Evolutionary conservation across 2,329 filamentous ascomycete species (phyloP).

Genomic region (Talaromyces piceae): DNA sequence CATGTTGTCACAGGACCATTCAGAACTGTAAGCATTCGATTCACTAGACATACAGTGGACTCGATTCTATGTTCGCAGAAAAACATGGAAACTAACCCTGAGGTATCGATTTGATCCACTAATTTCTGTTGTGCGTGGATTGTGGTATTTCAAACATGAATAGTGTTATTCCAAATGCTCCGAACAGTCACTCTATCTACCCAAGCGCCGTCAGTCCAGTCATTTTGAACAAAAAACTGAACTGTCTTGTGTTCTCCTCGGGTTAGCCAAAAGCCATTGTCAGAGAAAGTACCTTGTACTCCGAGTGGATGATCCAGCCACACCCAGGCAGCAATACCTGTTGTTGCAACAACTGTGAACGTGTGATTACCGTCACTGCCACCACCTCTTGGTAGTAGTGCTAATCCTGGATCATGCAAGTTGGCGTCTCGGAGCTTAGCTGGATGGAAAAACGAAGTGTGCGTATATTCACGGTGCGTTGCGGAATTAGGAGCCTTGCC

Average conservation of each 20-base stretch:
- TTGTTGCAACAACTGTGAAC: neutral
- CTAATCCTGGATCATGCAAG: neutral
- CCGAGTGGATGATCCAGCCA: conserved; percentile 4
- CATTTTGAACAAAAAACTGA: neutral
- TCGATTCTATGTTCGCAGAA: too few species aligned
- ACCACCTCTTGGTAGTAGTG: neutral
- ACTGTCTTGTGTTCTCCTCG: neutral
- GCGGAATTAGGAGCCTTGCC: neutral
- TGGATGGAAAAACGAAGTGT: conserved; percentile 1
- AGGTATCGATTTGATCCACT: too few species aligned
- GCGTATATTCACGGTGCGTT: neutral
- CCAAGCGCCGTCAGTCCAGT: neutral
- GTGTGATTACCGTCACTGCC: neutral
- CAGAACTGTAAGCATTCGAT: too few species aligned
- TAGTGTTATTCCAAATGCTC: conserved; percentile 3
- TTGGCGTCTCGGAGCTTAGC: neutral
- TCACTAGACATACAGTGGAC: too few species aligned
- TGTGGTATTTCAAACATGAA: neutral
- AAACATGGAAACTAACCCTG: too few species aligned
- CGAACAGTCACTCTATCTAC: neutral
- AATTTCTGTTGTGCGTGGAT: too few species aligned
- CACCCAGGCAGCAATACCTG: neutral
- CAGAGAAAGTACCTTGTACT: conserved; percentile 3
- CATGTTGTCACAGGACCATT: too few species aligned
- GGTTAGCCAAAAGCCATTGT: neutral